phyloP scores from a whole-genome alignment of 2,329 filamentous ascomycete genomes.

The Leptodontidium sp. region DNA sequence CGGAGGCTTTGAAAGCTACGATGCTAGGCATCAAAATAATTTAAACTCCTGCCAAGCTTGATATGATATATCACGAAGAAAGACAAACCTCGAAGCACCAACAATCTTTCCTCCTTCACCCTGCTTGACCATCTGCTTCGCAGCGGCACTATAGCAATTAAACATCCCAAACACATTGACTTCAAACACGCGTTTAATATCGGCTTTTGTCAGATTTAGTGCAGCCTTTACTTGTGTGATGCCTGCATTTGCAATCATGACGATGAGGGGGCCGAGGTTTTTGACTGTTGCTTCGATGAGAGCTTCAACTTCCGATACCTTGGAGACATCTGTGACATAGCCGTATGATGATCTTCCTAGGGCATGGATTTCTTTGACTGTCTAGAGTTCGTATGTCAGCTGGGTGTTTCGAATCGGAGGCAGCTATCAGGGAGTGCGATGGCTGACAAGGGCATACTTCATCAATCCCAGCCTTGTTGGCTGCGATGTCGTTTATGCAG shows the following conservation, averaged over 20 bases:
- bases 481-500: constrained; percentile 68
- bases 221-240: constrained; percentile 44
- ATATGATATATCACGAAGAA: too few species aligned
- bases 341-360: constrained; percentile 62
- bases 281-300: constrained; percentile 41
- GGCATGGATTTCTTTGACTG: constrained; percentile 59
- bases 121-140: constrained; percentile 70
- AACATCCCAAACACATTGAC: constrained; percentile 72
- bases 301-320: constrained; percentile 41
- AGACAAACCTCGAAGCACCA: constrained; percentile 41
- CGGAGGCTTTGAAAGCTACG: constrained; percentile 67
- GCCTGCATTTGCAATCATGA: constrained; percentile 46
- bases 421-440: too few species aligned
- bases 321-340: constrained; percentile 65
- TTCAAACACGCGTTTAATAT: constrained; percentile 59
- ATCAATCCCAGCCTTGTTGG: constrained; percentile 60
- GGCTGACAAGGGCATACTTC: constrained; percentile 46
- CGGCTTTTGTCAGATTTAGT: constrained; percentile 45
- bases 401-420: neutral
- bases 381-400: constrained; percentile 22
- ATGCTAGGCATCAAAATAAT: too few species aligned
- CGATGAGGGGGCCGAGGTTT: constrained; percentile 41
- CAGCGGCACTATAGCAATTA: constrained; percentile 70
- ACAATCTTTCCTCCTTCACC: constrained; percentile 52
- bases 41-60: too few species aligned